phyloP scores from a whole-genome alignment of 192 early-diverging fungal genomes.

The Backusella luteola region DNA sequence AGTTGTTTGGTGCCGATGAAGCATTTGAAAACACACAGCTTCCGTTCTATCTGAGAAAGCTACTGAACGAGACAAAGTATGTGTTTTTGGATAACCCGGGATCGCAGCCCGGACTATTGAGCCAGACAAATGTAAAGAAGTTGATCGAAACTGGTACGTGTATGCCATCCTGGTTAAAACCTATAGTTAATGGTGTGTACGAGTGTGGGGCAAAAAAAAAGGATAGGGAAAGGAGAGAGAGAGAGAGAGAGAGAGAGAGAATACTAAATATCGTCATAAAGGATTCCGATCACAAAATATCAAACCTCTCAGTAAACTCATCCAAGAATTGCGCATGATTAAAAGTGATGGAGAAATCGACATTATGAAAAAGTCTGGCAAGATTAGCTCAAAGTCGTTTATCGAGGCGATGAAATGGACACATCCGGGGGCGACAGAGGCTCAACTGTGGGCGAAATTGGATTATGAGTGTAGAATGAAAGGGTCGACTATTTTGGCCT shows the following conservation, averaged over 20 bases:
- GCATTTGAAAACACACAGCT: conserved; percentile 32
- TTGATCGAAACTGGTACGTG: conserved; percentile 24
- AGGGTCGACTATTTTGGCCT: conserved; percentile 71
- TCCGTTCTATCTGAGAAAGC: conserved; percentile 8
- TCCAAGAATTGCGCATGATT: conserved; percentile 73
- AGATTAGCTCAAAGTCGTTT: conserved; percentile 81
- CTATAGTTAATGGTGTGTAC: neutral
- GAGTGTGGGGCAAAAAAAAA: neutral
- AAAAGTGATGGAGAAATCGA: conserved; percentile 79
- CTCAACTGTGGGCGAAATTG: conserved; percentile 71
- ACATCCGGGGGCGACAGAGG: conserved; percentile 67
- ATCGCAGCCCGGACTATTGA: conserved; percentile 5
- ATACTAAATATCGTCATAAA: neutral
- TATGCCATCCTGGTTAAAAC: neutral
- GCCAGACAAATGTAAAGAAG: neutral
- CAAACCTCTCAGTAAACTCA: conserved; percentile 54
- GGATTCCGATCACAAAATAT: conserved; percentile 19
- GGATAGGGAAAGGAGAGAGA: too few relatives aligned
- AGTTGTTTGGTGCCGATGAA: conserved; percentile 84
- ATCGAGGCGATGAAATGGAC: conserved; percentile 76
- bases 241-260: neutral
- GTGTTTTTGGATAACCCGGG: conserved; percentile 33
- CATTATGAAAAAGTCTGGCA: conserved; percentile 74
- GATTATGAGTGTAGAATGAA: conserved; percentile 67
- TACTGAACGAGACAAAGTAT: conserved; percentile 12